Base-by-base conservation (phyloP, 768 basidiomycete genomes). In the Dacryopinax primogenitus region DNA sequence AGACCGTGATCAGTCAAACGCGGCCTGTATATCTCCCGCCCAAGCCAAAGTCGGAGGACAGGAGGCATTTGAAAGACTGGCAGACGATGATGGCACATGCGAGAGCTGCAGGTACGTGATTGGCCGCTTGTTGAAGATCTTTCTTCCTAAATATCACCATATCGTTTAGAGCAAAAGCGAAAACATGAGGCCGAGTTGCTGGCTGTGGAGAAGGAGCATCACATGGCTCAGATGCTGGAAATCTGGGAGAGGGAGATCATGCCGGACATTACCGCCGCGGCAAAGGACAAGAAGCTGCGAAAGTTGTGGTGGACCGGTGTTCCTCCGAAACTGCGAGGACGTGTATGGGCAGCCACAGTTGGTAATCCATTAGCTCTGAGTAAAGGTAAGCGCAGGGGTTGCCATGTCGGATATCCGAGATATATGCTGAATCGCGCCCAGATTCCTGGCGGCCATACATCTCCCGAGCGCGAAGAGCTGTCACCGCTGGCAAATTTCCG, bases 241-340 rank as follows among this genome's bases (percentile, higher is more conserved):
- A 73, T 82, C 7, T 94, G 92, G 92, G 87, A 92, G 73, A 82
- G 80, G 65, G 81, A 84, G 15, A 86, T 95, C 65, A 70, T 88
- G 21, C 90, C 91, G 0, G 88, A 94, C 73, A 94, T 90, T 90
- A 83, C 81, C 62, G 80, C 62, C 16, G 87, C 91, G 6, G 72
- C 84, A 72, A 83, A 81, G 69, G 84, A 88, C 67, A 78, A 86
- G 0, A 74, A 74, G 11, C 76, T 92, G 63, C 82, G 86, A 33
- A 83, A 80, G 71, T 71, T 93, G 9, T 95, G 92, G 92, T 92
- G 91, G 91, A 79, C 79, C 33, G 92, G 92, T 1, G 88, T 93
- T 69, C 92, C 92, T 1, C 82, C 87, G 0, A 88, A 89, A 71
- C 74, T 91, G 64, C 82, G 92, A 33, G 86, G 88, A 2, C 73